These are phyloP conservation scores for Ustilago trichophora DNA, from an alignment of 1,284 basidiomycete species.

Conservation along the genomic window DNA sequence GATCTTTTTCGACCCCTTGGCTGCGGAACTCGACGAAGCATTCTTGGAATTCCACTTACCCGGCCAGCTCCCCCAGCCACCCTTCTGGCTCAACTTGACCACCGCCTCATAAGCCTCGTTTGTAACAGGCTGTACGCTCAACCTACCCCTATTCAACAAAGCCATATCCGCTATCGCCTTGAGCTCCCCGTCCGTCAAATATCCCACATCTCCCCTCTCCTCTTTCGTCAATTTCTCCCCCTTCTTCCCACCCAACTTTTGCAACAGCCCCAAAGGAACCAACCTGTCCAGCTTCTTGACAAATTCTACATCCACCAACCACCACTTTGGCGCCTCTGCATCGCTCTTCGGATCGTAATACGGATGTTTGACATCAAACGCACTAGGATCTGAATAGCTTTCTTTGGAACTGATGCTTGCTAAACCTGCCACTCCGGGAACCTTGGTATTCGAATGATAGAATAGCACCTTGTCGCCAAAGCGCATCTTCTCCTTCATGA, in stretches of 20 bases:
- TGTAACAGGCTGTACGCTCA: constrained; percentile 83
- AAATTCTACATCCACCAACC: constrained; percentile 81
- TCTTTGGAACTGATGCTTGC: constrained; percentile 26
- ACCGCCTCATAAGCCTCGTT: constrained; percentile 78
- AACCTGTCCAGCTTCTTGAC: constrained; percentile 76
- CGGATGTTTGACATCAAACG: constrained; percentile 72
- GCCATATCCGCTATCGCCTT: constrained; percentile 75
- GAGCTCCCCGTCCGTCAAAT: constrained; percentile 63
- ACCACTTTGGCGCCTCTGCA: constrained; percentile 83
- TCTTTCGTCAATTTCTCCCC: constrained; percentile 72
- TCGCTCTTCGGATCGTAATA: constrained; percentile 90
- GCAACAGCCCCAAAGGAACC: constrained; percentile 80
- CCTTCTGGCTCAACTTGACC: constrained; percentile 74
- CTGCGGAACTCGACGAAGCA: too few species aligned
- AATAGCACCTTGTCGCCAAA: constrained; percentile 79
- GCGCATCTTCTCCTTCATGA: constrained; percentile 84
- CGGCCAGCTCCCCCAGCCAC: constrained; percentile 69
- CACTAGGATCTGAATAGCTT: constrained; percentile 46
- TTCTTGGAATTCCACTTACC: constrained; percentile 60
- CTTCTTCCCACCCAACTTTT: constrained; percentile 75
- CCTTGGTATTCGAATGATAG: constrained; percentile 93
- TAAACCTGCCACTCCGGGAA: constrained; percentile 73
- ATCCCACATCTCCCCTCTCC: constrained; percentile 70
- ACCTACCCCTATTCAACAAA: constrained; percentile 80
- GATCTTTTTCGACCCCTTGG: not conserved